Evolutionary conservation across 768 basidiomycete genomes (phyloP).

Genomic region (Trametes coccinea): DNA sequence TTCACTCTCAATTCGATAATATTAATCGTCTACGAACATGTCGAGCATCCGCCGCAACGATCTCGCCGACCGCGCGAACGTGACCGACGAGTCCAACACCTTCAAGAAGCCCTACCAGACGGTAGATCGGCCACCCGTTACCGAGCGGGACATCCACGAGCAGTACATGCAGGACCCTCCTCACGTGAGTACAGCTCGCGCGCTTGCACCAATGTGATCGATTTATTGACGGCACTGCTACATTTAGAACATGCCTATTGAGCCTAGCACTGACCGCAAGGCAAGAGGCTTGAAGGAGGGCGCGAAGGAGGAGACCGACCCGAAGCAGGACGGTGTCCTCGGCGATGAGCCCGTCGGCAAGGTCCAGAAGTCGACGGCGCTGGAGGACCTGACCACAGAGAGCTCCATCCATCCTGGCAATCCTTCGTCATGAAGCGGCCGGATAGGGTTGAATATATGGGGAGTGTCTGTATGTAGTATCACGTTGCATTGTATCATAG

Average conservation of each 20-base stretch:
- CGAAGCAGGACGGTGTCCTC: conserved; percentile 22
- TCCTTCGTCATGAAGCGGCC: background rate
- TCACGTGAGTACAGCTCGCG: conserved; percentile 22
- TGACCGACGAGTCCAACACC: conserved; percentile 12
- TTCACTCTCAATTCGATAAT: background rate
- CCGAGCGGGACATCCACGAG: conserved; percentile 37
- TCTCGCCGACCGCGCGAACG: conserved; percentile 12
- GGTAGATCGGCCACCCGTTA: conserved; percentile 28
- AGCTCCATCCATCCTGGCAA: conserved; percentile 28
- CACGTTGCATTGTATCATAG: no score
- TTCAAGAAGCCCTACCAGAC: conserved; percentile 35
- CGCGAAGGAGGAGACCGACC: conserved; percentile 15
- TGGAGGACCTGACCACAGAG: conserved; percentile 26
- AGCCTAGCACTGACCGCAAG: conserved; percentile 13
- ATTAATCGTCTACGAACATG: background rate
- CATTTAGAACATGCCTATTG: conserved; percentile 22
- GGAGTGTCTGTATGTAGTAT: no score
- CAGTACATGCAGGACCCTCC: conserved; percentile 36
- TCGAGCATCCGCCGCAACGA: conserved; percentile 15
- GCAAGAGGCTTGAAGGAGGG: conserved; percentile 28
- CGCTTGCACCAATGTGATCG: no score
- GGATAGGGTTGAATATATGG: background rate
- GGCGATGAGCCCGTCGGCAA: conserved; percentile 26
- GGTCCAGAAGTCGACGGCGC: conserved; percentile 22
- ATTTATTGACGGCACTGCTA: background rate